A percentile compares a stretch with the other conserved stretches of the same genome.
These are phyloP conservation scores for Drechslerella dactyloides DNA, from an alignment of 2,329 filamentous ascomycete species.

Conservation along the genomic window DNA sequence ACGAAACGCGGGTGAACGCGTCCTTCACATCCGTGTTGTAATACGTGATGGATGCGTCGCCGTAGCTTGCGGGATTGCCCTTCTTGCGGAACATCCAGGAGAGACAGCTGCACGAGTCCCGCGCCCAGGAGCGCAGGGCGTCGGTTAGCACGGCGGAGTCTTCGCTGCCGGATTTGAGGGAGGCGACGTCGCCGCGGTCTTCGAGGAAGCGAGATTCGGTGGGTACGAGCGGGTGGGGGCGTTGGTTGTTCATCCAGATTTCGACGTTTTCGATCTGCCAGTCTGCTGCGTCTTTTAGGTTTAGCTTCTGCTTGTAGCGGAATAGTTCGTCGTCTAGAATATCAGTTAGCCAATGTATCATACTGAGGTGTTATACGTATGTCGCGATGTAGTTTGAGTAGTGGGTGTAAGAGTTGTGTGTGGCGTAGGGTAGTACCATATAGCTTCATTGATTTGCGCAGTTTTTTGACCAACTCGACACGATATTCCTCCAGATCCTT, in stretches of 20 bases:
- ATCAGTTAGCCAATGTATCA: not conserved
- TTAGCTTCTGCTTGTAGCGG: constrained; percentile 42
- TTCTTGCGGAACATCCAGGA: constrained; percentile 34
- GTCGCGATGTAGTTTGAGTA: not conserved
- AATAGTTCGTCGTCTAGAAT: constrained; percentile 39
- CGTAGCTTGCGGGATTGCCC: constrained; percentile 34
- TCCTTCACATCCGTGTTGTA: constrained; percentile 40
- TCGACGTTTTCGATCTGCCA: constrained; percentile 34
- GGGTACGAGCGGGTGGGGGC: constrained; percentile 34
- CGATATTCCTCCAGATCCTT: constrained; percentile 44
- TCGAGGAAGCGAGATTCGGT: constrained; percentile 25
- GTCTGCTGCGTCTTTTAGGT: constrained; percentile 15
- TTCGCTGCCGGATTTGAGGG: constrained; percentile 25
- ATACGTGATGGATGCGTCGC: constrained; percentile 31
- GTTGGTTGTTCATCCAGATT: constrained; percentile 43
- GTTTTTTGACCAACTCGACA: constrained; percentile 26
- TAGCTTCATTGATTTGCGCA: constrained; percentile 39
- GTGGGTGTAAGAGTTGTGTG: not conserved
- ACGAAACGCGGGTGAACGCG: constrained; percentile 19
- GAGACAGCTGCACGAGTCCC: constrained; percentile 16
- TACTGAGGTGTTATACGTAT: not conserved
- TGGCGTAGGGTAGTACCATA: constrained; percentile 22
- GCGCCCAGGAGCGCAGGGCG: constrained; percentile 22
- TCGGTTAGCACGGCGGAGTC: constrained; percentile 45
- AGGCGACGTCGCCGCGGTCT: constrained; percentile 26